A percentile compares a stretch with the other conserved stretches of the same genome.
Conservation (phyloP, 305 asterid species). For the Lippia alba region DNA sequence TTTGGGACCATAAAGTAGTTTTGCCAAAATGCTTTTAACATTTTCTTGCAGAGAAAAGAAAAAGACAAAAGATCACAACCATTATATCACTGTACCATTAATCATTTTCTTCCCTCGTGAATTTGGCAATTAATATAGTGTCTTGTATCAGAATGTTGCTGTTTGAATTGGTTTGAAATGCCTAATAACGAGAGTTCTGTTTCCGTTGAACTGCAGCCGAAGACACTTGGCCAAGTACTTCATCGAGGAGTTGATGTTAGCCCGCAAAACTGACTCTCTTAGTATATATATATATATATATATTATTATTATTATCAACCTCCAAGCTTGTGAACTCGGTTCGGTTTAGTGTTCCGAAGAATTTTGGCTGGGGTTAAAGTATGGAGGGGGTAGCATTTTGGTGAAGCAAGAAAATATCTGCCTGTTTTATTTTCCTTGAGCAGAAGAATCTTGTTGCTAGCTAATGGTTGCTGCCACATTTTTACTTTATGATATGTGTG, state of each 20-base stretch:
- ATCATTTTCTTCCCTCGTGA: not conserved
- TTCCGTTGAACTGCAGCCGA: slow-evolving; percentile 36
- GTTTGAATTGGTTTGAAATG: not conserved
- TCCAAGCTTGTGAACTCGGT: slow-evolving; percentile 23
- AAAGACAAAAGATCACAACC: too few relatives aligned
- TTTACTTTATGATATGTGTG: not conserved
- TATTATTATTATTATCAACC: too few relatives aligned
- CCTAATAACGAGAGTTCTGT: slow-evolving; percentile 14
- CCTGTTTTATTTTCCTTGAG: not conserved
- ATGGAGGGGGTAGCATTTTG: not conserved
- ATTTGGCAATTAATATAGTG: not conserved
- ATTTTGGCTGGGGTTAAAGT: slow-evolving; percentile 9
- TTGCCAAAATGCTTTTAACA: too few relatives aligned
- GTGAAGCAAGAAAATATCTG: slow-evolving; percentile 15
- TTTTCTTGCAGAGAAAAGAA: too few relatives aligned
- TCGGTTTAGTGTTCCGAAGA: slow-evolving; percentile 6
- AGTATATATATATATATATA: not conserved
- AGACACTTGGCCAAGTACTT: slow-evolving; percentile 23
- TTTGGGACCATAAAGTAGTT: too few relatives aligned
- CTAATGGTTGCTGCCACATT: slow-evolving; percentile 4
- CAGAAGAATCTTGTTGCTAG: slow-evolving; percentile 13
- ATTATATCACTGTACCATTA: too few relatives aligned
- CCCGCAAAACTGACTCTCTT: not conserved
- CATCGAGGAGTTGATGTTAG: not conserved
- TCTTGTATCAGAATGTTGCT: not conserved